Evolutionary conservation across 192 early-diverging fungal species (phyloP), one percentile per base, ranked within the genome.

Genomic region (Coemansia sp.): DNA sequence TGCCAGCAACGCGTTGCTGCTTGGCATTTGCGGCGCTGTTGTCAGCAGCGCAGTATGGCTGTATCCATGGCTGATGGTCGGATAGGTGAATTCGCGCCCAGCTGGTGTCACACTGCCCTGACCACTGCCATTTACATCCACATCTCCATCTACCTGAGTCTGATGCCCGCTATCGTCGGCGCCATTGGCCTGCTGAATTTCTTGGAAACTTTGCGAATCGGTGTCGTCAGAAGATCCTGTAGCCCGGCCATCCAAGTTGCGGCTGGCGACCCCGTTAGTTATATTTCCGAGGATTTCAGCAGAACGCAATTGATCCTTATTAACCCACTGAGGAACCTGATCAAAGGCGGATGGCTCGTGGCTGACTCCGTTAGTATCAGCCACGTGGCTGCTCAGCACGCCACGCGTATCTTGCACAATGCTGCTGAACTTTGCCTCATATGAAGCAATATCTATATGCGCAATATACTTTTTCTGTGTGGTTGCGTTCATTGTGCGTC

Each of bases 361-460:
- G 7, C 2, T 11, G 12, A 10, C 12, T 4, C 39, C 6, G 11
- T 32, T 24, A 11, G 39, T 14, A 23, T n/a, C 12, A 12, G 23
- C 24, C 21, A 10, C 11, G 22, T 24, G 12, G 61, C 65, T 60
- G 29, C 24, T 43, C 1, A 65, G 52, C 10, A 41, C 61, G 27
- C 23, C 53, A 19, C 62, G 48, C 29, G 63, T 38, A 14, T 67
- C 52, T 6, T 41, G 51, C 32, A 73, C 61, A 17, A 73, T 67
- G 5, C 66, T 54, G 17, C 43, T 48, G 23, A 79, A 79, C 11
- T 51, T 51, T 2, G 51, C 5, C 35, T 67, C 66, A 17, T 61
- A 73, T 6, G 35, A 39, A 10, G 43, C 54, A 54, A 70, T 56
- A 39, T 73, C 63, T 4, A 79, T 69, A 50, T 79, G 76, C 11